Evolutionary conservation across 2,329 filamentous ascomycete species (phyloP).

Genomic region (Trichoderma pleuroti): DNA sequence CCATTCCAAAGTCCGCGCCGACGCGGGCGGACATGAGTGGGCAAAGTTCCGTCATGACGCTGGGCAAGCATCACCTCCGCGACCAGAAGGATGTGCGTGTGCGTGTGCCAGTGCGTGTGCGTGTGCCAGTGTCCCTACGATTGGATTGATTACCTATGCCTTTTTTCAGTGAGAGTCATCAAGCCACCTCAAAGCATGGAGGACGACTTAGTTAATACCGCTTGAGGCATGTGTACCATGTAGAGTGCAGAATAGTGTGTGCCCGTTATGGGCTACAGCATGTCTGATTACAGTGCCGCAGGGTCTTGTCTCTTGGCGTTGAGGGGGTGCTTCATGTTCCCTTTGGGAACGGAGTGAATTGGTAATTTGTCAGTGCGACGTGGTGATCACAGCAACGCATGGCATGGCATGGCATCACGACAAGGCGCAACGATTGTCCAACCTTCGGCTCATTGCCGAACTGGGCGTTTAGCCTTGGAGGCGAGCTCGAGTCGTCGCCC

Average conservation of each 20-base stretch:
- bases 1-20: constrained; percentile 15
- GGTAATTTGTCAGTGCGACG: background rate
- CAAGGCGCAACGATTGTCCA: background rate
- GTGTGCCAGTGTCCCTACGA: background rate
- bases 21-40: constrained; percentile 10
- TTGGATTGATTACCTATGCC: background rate
- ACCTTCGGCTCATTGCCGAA: constrained; percentile 14
- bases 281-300: background rate
- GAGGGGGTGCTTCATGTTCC: background rate
- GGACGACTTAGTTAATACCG: background rate
- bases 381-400: background rate
- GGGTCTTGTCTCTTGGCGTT: background rate
- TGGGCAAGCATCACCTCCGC: background rate
- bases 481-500: no score
- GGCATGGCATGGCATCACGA: background rate
- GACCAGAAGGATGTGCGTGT: background rate
- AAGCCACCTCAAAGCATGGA: background rate
- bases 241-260: background rate
- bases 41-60: background rate
- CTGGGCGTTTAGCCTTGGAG: background rate
- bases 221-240: background rate
- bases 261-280: background rate
- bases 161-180: background rate
- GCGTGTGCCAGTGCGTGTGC: background rate
- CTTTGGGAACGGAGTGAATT: background rate